phyloP scores from a whole-genome alignment of 352 stramenopile species.

The Pythium scleroteichum region DNA sequence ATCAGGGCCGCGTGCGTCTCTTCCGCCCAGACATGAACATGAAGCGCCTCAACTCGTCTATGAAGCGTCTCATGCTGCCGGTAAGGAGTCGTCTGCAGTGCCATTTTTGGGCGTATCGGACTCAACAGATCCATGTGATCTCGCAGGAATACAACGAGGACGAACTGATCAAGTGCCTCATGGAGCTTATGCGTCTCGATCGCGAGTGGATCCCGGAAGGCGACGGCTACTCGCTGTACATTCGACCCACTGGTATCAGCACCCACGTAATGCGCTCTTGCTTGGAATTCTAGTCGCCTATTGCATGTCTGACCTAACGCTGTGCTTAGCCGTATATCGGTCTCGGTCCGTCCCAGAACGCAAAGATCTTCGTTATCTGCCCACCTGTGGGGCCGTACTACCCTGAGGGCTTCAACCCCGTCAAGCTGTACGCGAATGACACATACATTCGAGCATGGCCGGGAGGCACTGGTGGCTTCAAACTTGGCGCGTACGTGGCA shows the following conservation, averaged over 20 bases:
- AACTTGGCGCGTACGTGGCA: slow-evolving; percentile 85
- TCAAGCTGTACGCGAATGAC: slow-evolving; percentile 91
- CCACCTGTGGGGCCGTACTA: slow-evolving; percentile 98
- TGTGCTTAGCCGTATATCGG: slow-evolving; percentile 85
- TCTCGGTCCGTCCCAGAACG: slow-evolving; percentile 80
- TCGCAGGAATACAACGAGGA: slow-evolving; percentile 82
- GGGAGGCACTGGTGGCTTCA: slow-evolving; percentile 92
- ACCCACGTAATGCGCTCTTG: slow-evolving; percentile 48
- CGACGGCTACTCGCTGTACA: slow-evolving; percentile 96
- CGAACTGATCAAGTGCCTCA: slow-evolving; percentile 91
- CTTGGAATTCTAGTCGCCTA: background rate
- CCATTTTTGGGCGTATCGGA: too few species aligned
- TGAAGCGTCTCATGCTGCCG: slow-evolving; percentile 90
- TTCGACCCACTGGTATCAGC: slow-evolving; percentile 93
- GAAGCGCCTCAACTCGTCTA: slow-evolving; percentile 93
- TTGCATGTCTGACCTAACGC: background rate
- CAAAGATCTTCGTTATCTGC: slow-evolving; percentile 96
- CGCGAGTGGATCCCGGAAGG: slow-evolving; percentile 93
- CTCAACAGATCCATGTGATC: background rate
- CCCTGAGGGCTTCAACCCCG: slow-evolving; percentile 91
- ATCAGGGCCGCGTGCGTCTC: slow-evolving; percentile 87
- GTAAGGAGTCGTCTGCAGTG: slow-evolving; percentile 35
- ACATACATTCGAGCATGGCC: slow-evolving; percentile 95
- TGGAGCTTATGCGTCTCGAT: slow-evolving; percentile 82
- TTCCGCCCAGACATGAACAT: slow-evolving; percentile 98